Evolutionary conservation across 176 grass and related monocot genomes (phyloP).

Genomic region (Luzula sylvatica): DNA sequence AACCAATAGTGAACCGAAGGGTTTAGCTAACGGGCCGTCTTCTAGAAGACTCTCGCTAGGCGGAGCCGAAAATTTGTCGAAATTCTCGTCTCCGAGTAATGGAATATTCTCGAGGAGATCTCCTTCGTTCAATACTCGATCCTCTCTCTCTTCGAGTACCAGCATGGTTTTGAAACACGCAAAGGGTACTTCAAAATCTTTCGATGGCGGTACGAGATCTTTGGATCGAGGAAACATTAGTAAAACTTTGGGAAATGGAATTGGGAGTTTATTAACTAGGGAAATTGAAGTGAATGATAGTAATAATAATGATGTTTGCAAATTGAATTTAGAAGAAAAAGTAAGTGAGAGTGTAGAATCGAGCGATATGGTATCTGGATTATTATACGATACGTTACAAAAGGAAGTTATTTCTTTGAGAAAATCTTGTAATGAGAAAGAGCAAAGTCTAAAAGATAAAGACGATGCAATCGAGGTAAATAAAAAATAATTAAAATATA

Average conservation of each 20-base stretch:
- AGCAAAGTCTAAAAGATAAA: constrained; percentile 91
- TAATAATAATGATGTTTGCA: constrained; percentile 48
- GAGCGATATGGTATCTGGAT: constrained; percentile 69
- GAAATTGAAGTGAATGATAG: constrained; percentile 47
- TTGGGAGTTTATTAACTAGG: constrained; percentile 53
- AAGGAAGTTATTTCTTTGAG: constrained; percentile 89
- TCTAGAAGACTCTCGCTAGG: constrained; percentile 74
- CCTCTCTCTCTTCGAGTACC: constrained; percentile 71
- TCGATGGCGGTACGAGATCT: constrained; percentile 93
- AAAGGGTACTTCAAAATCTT: constrained; percentile 96
- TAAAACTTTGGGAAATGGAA: constrained; percentile 57
- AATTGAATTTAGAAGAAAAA: constrained; percentile 48
- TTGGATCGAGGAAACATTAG: constrained; percentile 67
- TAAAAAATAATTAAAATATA: not conserved
- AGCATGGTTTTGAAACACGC: constrained; percentile 83
- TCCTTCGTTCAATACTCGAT: constrained; percentile 90
- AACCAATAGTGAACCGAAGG: constrained; percentile 46
- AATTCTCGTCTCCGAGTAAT: constrained; percentile 51
- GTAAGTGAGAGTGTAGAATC: constrained; percentile 6
- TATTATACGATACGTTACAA: constrained; percentile 95
- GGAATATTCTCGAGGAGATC: constrained; percentile 70
- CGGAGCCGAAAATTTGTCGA: constrained; percentile 71
- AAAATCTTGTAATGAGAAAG: constrained; percentile 83
- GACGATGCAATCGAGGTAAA: constrained; percentile 91
- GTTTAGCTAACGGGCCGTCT: constrained; percentile 65